Conservation (phyloP, 2,329 filamentous ascomycete species). For the Botrytis medusae region DNA sequence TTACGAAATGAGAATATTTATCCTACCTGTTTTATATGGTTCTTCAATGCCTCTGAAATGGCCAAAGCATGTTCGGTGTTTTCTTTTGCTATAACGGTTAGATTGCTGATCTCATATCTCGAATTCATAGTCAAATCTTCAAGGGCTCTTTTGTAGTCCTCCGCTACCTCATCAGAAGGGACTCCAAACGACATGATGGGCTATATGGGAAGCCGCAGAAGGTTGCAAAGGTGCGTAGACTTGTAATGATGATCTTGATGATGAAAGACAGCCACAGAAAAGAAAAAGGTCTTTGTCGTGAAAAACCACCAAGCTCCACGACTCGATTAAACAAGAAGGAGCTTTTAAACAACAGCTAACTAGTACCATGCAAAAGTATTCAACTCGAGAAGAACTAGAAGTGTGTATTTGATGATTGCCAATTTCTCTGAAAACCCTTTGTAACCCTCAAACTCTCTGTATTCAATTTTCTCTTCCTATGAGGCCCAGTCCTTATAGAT, state of each 20-base stretch:
- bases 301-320: slow-evolving; percentile 33
- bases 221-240: slow-evolving; percentile 27
- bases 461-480: slow-evolving; percentile 25
- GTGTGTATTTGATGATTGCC: slow-evolving; percentile 41
- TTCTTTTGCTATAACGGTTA: slow-evolving; percentile 96
- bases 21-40: slow-evolving; percentile 92
- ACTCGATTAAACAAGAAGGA: slow-evolving; percentile 31
- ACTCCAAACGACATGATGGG: slow-evolving; percentile 62
- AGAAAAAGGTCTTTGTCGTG: slow-evolving; percentile 34
- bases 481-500: slow-evolving; percentile 28
- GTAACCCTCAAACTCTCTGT: slow-evolving; percentile 27
- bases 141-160: slow-evolving; percentile 91
- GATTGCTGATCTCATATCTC: slow-evolving; percentile 92
- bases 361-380: slow-evolving; percentile 42
- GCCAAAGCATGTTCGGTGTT: slow-evolving; percentile 94
- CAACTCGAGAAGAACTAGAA: slow-evolving; percentile 41
- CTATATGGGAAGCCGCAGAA: slow-evolving; percentile 33
- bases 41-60: slow-evolving; percentile 85
- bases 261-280: slow-evolving; percentile 31
- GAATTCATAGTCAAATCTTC: slow-evolving; percentile 90
- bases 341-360: slow-evolving; percentile 40
- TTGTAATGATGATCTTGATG: slow-evolving; percentile 27
- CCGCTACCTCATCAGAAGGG: slow-evolving; percentile 77
- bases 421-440: slow-evolving; percentile 33
- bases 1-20: slow-evolving; percentile 34